phyloP scores from a whole-genome alignment of 2,329 filamentous ascomycete species.

The Graphilbum sp. region DNA sequence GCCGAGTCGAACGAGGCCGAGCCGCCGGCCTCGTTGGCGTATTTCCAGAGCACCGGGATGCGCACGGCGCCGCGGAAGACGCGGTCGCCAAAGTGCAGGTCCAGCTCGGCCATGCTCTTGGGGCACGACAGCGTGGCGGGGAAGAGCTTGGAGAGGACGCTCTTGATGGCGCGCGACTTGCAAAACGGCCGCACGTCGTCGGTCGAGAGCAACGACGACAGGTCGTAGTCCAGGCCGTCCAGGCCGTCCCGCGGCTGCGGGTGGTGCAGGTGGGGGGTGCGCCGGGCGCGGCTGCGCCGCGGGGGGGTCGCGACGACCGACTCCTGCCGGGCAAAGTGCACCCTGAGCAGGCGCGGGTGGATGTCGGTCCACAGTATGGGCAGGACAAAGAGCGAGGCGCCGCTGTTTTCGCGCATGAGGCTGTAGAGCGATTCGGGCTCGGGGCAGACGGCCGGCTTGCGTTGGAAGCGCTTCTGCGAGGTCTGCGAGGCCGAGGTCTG shows the following conservation, averaged over 20 bases:
- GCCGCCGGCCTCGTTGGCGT: conserved; percentile 12
- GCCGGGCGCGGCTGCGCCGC: background rate
- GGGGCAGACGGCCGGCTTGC: conserved; percentile 14
- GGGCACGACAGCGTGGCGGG: conserved; percentile 16
- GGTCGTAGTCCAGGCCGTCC: conserved; percentile 22
- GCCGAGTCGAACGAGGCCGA: conserved; percentile 19
- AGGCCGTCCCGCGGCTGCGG: conserved; percentile 15
- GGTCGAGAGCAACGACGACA: conserved; percentile 25
- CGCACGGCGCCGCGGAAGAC: conserved; percentile 28
- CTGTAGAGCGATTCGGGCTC: conserved; percentile 34
- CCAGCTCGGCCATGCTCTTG: conserved; percentile 23
- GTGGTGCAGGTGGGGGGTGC: background rate
- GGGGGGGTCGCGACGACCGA: conserved; percentile 26
- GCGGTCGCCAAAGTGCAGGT: conserved; percentile 31
- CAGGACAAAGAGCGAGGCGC: conserved; percentile 30
- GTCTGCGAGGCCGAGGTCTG: too few relatives aligned
- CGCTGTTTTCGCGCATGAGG: conserved; percentile 30
- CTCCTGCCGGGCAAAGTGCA: conserved; percentile 26
- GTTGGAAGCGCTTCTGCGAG: background rate
- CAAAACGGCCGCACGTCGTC: conserved; percentile 17
- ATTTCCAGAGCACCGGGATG: conserved; percentile 32
- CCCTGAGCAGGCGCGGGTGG: conserved; percentile 30
- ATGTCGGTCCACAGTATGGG: conserved; percentile 40
- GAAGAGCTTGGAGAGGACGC: conserved; percentile 28
- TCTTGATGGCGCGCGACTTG: conserved; percentile 25